Base-by-base conservation (phyloP, 2,329 filamentous ascomycete species). In the Aspergillus caelatus region DNA sequence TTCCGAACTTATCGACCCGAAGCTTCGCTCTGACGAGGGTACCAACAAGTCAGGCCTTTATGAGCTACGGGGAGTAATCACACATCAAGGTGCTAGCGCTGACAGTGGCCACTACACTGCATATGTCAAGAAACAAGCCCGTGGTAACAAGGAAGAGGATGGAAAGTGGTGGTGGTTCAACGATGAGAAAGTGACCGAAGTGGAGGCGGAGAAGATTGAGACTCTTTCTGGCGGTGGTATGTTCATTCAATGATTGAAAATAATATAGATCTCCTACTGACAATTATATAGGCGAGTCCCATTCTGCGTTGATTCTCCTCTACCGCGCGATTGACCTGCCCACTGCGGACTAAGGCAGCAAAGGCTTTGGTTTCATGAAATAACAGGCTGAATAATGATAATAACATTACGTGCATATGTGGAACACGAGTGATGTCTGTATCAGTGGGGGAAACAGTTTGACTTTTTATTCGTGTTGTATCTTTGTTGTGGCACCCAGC, bases 141-240 rank as follows among this genome's bases (percentile, higher is more conserved):
- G 90, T 23, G 75, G 75, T 23, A 93, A 93, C 82, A 88, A 87
- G 60, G 88, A 91, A 73, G 93, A 96, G 75, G 93, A 96, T 74
- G 93, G 92, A 70, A 97, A 93, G 73, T 99, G 95, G 95, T 99
- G 95, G 94, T 99, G 95, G 94, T 99, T 99, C 85, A 98, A 99
- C 78, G 95, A 99, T 73, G 94, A 99, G 76, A 96, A 93, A 82
- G 95, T 99, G 39, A 89, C 91, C 16, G 95, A 99, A 82, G 95
- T 99, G 32, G 88, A 92, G 19, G 84, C 88, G 30, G 94, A 98
- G 72, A 95, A 96, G 83, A 96, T 99, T 69, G 91, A 94, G 75
- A 91, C 89, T 4, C 85, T 99, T 58, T 87, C 93, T 57, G 96
- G 95, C 63, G 95, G 96, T 73, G 94, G 93, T 88, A 78, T 78